These are phyloP conservation scores for Syncephalastrum sp. DNA, from an alignment of 371 early-diverging fungal species.

Conservation along the genomic window DNA sequence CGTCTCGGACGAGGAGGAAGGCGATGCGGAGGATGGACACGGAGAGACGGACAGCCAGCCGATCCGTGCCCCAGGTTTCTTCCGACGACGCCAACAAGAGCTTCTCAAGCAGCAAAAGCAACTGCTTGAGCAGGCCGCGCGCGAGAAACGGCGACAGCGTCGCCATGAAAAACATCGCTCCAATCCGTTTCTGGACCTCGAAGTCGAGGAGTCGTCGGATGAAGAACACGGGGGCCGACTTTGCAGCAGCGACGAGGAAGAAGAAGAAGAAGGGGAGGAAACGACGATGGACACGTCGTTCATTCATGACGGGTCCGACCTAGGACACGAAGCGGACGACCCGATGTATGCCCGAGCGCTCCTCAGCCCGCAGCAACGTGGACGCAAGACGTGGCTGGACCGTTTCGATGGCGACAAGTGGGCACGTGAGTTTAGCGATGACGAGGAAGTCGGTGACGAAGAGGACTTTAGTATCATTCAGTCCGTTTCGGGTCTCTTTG, in stretches of 20 bases:
- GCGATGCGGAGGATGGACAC: background rate
- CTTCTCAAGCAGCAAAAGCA: background rate
- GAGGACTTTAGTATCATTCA: background rate
- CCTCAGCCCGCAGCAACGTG: background rate
- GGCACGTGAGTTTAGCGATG: slow-evolving; percentile 4
- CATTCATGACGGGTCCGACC: slow-evolving; percentile 7
- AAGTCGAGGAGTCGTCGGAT: slow-evolving; percentile 8
- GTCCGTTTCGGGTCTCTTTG: too few relatives aligned
- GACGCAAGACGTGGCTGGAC: slow-evolving; percentile 13
- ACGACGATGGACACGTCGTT: slow-evolving; percentile 6
- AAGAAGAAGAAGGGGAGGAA: background rate
- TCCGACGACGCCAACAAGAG: background rate
- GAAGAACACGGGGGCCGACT: slow-evolving; percentile 3
- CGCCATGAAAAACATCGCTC: background rate
- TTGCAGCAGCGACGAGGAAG: background rate
- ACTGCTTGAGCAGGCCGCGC: too few relatives aligned
- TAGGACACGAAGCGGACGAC: too few relatives aligned
- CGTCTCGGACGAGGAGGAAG: background rate
- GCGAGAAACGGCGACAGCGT: slow-evolving; percentile 2
- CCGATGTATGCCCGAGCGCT: too few relatives aligned
- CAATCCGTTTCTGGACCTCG: slow-evolving; percentile 10
- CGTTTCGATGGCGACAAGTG: slow-evolving; percentile 11
- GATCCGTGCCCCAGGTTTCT: too few relatives aligned
- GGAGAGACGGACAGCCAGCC: background rate
- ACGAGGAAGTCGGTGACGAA: slow-evolving; percentile 4